Evolutionary conservation across 441 rosid species (phyloP).

Genomic region (Adansonia madagascariensis): DNA sequence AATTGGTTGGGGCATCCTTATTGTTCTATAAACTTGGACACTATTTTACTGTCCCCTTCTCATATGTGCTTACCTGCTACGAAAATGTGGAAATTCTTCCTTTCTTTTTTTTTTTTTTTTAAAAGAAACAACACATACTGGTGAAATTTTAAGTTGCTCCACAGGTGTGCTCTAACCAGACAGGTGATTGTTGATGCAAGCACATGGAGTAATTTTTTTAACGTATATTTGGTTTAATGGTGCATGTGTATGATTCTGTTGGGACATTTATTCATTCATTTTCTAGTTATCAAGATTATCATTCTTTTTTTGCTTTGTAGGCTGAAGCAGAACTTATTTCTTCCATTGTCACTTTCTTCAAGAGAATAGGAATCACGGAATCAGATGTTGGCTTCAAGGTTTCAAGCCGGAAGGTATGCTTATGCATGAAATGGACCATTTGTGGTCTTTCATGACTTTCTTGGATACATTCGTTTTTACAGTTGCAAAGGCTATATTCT

Average conservation of each 20-base stretch:
- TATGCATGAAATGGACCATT: not conserved
- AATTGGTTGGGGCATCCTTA: conserved; percentile 10
- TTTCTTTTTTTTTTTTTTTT: not conserved
- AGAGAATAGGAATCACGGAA: conserved; percentile 75
- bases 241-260: conserved; percentile 7
- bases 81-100: not conserved
- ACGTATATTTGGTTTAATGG: not conserved
- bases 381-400: conserved; percentile 88
- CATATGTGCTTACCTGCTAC: not conserved
- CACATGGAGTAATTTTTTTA: not conserved
- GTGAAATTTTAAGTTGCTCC: not conserved
- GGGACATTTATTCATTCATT: conserved; percentile 8
- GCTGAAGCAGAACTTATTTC: conserved; percentile 95
- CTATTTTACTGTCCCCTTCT: not conserved
- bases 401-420: conserved; percentile 83
- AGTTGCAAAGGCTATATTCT: not conserved
- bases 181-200: not conserved
- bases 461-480: not conserved
- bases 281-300: conserved; percentile 17
- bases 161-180: not conserved
- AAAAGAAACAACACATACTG: not conserved
- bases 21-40: not conserved
- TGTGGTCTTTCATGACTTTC: conserved; percentile 1
- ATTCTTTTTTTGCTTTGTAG: conserved; percentile 38
- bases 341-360: conserved; percentile 75